Conservation (phyloP, 148 eudicot genomes). For the Chenopodium formosanum region DNA sequence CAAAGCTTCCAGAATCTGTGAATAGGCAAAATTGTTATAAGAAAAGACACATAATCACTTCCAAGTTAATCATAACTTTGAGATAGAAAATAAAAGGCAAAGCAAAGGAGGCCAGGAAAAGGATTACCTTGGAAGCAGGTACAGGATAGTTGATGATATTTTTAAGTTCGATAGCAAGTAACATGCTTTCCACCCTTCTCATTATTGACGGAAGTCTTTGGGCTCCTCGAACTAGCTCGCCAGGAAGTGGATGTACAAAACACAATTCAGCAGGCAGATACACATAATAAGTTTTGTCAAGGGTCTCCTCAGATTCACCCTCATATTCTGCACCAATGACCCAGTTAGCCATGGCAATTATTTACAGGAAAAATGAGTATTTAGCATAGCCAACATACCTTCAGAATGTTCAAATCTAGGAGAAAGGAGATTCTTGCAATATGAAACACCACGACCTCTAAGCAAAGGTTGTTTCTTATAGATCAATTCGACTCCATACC, state of each 20-base stretch:
- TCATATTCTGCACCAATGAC: conserved; percentile 47
- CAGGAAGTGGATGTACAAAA: conserved; percentile 93
- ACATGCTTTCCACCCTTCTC: conserved; percentile 97
- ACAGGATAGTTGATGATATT: conserved; percentile 65
- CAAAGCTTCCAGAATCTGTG: conserved; percentile 93
- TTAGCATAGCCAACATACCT: conserved; percentile 36
- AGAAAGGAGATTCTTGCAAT: conserved; percentile 98
- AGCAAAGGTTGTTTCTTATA: conserved; percentile 88
- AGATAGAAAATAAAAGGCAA: background rate
- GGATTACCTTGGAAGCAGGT: conserved; percentile 73
- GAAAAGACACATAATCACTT: background rate
- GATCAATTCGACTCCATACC: conserved; percentile 90
- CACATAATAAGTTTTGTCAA: conserved; percentile 91
- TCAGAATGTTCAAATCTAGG: conserved; percentile 98
- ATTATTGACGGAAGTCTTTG: conserved; percentile 95
- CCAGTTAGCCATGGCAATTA: conserved; percentile 24
- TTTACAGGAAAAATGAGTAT: background rate
- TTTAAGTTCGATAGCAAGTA: conserved; percentile 93
- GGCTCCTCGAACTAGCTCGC: conserved; percentile 88
- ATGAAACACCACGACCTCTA: conserved; percentile 96
- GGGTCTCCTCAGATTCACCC: conserved; percentile 71
- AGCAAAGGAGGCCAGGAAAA: conserved; percentile 1
- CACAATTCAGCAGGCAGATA: conserved; percentile 94
- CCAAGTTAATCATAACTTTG: background rate
- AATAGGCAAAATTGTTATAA: conserved; percentile 25